phyloP scores from a whole-genome alignment of 2,329 filamentous ascomycete species.

The Metarhizium anisopliae region DNA sequence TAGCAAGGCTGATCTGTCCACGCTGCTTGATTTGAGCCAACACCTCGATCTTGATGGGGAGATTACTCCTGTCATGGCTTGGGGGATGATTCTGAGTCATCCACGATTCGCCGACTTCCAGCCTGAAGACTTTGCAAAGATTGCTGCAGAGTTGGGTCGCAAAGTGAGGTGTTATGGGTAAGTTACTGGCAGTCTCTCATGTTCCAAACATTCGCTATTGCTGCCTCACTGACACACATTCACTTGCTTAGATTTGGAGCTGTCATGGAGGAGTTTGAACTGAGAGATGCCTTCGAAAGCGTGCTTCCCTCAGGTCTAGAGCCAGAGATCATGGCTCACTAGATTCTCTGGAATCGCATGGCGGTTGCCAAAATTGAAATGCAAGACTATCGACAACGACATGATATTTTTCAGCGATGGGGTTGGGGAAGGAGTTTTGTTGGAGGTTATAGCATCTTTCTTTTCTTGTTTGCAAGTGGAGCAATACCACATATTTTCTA shows the following conservation, averaged over 20 bases:
- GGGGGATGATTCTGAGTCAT: constrained; percentile 71
- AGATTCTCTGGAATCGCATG: neutral
- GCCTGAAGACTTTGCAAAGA: constrained; percentile 57
- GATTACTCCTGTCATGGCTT: constrained; percentile 93
- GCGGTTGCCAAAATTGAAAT: neutral
- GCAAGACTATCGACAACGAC: neutral
- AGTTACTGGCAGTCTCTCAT: constrained; percentile 22
- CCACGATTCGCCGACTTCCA: constrained; percentile 59
- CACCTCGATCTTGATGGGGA: constrained; percentile 78
- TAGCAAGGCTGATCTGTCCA: constrained; percentile 66
- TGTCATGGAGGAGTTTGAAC: constrained; percentile 59
- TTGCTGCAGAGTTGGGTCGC: constrained; percentile 64
- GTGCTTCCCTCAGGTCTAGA: constrained; percentile 27
- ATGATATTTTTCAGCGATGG: neutral
- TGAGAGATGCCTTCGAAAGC: constrained; percentile 67
- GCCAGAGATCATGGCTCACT: constrained; percentile 10
- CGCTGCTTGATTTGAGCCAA: constrained; percentile 75
- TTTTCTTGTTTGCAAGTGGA: neutral
- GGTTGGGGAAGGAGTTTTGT: neutral
- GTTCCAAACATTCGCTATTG: neutral
- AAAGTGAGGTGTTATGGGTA: constrained; percentile 93
- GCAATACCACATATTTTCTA: neutral
- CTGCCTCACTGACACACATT: constrained; percentile 1
- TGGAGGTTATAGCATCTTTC: neutral
- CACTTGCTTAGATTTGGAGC: constrained; percentile 45